Evolutionary conservation across 2,329 filamentous ascomycete genomes (phyloP).

Genomic region (Ophiocordyceps camponoti-leonardi): DNA sequence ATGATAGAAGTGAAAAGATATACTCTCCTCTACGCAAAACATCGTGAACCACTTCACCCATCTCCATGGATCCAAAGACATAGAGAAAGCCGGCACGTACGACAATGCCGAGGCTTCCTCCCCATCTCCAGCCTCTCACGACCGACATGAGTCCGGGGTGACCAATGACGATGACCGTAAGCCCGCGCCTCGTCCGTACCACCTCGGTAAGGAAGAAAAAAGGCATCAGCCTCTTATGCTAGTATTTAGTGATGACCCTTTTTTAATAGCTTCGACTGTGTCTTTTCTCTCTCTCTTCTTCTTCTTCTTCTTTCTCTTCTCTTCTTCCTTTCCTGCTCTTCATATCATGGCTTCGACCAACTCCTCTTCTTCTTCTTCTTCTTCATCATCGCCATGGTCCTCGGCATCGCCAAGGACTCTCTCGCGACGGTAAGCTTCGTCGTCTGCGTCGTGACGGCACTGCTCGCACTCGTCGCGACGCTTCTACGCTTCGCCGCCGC

Average conservation of each 20-base stretch:
- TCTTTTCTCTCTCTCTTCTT: no score
- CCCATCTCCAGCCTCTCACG: neutral
- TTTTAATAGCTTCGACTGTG: no score
- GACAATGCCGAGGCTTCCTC: neutral
- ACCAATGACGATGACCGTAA: neutral
- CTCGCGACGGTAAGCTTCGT: neutral
- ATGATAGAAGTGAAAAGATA: no score
- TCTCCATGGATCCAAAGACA: neutral
- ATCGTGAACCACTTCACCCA: neutral
- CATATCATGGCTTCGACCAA: no score
- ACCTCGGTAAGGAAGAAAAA: neutral
- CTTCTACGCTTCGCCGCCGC: neutral
- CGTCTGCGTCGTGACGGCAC: neutral
- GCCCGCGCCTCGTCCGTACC: neutral
- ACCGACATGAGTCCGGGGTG: neutral
- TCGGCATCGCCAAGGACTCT: neutral
- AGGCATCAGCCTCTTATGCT: no score
- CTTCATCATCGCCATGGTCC: neutral
- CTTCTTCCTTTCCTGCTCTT: no score
- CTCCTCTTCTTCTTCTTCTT: no score
- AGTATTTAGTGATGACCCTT: no score
- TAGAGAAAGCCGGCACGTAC: no score
- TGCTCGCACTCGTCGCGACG: neutral
- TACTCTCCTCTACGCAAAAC: no score
- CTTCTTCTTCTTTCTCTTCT: no score